These are phyloP conservation scores for Gentiana macrophylla DNA, from an alignment of 257 asterid species.

Conservation along the genomic window DNA sequence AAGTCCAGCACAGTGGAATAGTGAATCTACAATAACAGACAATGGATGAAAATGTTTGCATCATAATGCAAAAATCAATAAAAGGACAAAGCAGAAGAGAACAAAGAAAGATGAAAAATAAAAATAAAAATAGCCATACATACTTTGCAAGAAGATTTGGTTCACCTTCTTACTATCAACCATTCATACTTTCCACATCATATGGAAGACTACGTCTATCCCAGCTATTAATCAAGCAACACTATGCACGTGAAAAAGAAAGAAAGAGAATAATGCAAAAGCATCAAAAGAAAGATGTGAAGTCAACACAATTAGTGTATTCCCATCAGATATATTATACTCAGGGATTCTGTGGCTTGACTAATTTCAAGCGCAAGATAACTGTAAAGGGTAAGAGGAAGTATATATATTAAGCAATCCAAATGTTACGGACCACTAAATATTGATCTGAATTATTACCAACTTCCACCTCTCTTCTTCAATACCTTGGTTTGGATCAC, in stretches of 20 bases:
- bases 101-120: neutral
- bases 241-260: neutral
- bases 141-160: too few relatives aligned
- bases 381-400: conserved; percentile 8
- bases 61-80: neutral
- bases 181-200: too few relatives aligned
- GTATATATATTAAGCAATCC: conserved; percentile 11
- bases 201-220: neutral
- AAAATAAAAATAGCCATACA: neutral
- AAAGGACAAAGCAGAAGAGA: neutral
- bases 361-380: conserved; percentile 8
- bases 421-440: conserved; percentile 72
- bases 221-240: neutral
- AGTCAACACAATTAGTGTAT: neutral
- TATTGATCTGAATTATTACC: conserved; percentile 89
- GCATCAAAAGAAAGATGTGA: conserved; percentile 3
- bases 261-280: neutral
- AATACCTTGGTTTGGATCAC: conserved; percentile 99
- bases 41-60: neutral
- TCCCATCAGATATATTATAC: neutral
- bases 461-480: conserved; percentile 99
- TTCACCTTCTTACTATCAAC: too few relatives aligned
- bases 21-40: too few relatives aligned
- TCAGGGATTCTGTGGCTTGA: neutral
- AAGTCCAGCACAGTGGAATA: neutral